These are phyloP conservation scores for Stentor coeruleus DNA, from an alignment of 73 alveolate genomes.

Conservation along the genomic window DNA sequence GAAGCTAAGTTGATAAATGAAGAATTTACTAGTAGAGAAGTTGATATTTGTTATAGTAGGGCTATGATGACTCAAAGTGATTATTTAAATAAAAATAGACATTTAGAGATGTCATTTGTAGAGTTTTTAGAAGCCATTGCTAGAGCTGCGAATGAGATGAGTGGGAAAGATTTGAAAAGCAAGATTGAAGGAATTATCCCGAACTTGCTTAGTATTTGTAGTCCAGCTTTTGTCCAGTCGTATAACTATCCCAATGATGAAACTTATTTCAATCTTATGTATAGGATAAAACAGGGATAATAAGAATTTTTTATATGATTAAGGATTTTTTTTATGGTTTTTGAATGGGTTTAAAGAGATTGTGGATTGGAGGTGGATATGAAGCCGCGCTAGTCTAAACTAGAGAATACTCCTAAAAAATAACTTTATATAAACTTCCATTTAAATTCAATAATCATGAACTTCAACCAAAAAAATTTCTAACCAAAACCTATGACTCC, in stretches of 20 bases:
- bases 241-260: not conserved
- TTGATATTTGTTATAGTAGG: slow-evolving; percentile 55
- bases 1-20: slow-evolving; percentile 64
- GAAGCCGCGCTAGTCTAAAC: too few species aligned
- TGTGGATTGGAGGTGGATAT: too few species aligned
- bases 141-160: slow-evolving; percentile 14
- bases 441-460: too few species aligned
- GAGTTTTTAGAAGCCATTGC: slow-evolving; percentile 66
- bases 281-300: too few species aligned
- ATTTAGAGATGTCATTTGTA: slow-evolving; percentile 59
- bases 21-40: slow-evolving; percentile 61
- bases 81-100: slow-evolving; percentile 67
- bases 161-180: not conserved
- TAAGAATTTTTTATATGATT: too few species aligned
- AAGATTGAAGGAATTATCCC: not conserved
- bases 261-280: slow-evolving; percentile 13
- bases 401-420: too few species aligned
- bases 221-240: not conserved
- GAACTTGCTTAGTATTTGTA: not conserved
- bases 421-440: too few species aligned
- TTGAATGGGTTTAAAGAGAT: too few species aligned
- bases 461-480: too few species aligned
- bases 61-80: slow-evolving; percentile 79
- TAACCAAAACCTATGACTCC: too few species aligned
- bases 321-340: too few species aligned